These are phyloP conservation scores for Canavalia gladiata DNA, from an alignment of 306 rosid species.

Conservation along the genomic window DNA sequence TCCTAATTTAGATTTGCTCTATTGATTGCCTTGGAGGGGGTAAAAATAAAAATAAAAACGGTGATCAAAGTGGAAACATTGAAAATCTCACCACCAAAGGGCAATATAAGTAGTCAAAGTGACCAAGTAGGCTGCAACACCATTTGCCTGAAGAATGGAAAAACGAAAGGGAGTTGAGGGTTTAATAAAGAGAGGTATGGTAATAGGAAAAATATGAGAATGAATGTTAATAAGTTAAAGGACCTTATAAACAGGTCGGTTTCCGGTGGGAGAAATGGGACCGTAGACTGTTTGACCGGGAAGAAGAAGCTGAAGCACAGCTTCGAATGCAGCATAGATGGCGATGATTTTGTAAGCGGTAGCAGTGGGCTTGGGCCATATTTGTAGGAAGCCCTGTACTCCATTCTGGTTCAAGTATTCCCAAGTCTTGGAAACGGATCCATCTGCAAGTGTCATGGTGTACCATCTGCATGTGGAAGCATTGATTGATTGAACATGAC, in stretches of 20 bases:
- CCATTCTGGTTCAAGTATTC: constrained; percentile 62
- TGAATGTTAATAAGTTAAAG: too few relatives aligned
- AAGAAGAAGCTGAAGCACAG: constrained; percentile 84
- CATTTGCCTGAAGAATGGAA: constrained; percentile 76
- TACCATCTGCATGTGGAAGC: constrained; percentile 76
- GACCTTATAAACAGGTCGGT: constrained; percentile 93
- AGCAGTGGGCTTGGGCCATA: constrained; percentile 86
- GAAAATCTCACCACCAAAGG: constrained; percentile 80
- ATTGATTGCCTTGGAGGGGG: too few relatives aligned
- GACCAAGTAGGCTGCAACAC: constrained; percentile 75
- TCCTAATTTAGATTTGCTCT: too few relatives aligned
- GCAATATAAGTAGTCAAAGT: constrained; percentile 76
- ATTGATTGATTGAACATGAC: too few relatives aligned
- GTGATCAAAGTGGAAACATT: too few relatives aligned
- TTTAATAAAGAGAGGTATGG: neutral
- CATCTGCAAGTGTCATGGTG: constrained; percentile 88
- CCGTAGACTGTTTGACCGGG: constrained; percentile 84
- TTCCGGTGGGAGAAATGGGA: constrained; percentile 87
- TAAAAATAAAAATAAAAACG: too few relatives aligned
- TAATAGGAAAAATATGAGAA: too few relatives aligned
- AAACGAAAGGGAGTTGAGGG: neutral
- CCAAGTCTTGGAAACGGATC: constrained; percentile 67
- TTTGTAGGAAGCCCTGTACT: constrained; percentile 53
- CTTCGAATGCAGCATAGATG: constrained; percentile 78
- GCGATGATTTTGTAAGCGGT: constrained; percentile 73